phyloP scores from a whole-genome alignment of 2,329 filamentous ascomycete genomes.

The Teratosphaeriaceae sp. region DNA sequence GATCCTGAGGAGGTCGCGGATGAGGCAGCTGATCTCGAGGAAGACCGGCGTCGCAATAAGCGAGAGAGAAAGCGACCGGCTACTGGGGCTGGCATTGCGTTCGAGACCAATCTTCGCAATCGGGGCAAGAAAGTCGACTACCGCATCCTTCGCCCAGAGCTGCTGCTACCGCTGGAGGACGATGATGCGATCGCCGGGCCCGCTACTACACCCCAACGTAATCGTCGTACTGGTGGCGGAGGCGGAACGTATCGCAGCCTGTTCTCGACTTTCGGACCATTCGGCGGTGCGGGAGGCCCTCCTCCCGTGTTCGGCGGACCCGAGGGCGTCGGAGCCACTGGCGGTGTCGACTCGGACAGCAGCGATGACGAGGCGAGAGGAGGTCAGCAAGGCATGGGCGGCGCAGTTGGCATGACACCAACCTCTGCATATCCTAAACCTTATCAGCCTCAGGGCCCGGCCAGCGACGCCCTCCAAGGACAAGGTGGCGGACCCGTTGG shows the following conservation, averaged over 20 bases:
- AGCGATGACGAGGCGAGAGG: slow-evolving; percentile 78
- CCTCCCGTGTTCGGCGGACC: slow-evolving; percentile 67
- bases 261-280: slow-evolving; percentile 86
- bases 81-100: slow-evolving; percentile 22
- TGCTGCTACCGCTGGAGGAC: slow-evolving; percentile 65
- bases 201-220: slow-evolving; percentile 53
- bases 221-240: slow-evolving; percentile 54
- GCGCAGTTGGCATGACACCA: slow-evolving; percentile 59
- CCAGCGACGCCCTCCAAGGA: slow-evolving; percentile 50
- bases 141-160: slow-evolving; percentile 71
- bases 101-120: slow-evolving; percentile 49
- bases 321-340: slow-evolving; percentile 66
- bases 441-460: slow-evolving; percentile 52
- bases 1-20: slow-evolving; percentile 46
- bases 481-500: slow-evolving; percentile 60
- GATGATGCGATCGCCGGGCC: slow-evolving; percentile 58
- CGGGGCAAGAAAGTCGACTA: slow-evolving; percentile 74
- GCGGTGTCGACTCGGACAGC: slow-evolving; percentile 85
- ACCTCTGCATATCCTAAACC: slow-evolving; percentile 44
- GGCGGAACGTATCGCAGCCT: slow-evolving; percentile 66
- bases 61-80: slow-evolving; percentile 30
- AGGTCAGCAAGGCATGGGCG: slow-evolving; percentile 50
- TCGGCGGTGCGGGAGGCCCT: slow-evolving; percentile 74
- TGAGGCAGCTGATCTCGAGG: slow-evolving; percentile 52
- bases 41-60: slow-evolving; percentile 40